phyloP scores from a whole-genome alignment of 2,329 filamentous ascomycete species.

The Alternaria incomplexa region DNA sequence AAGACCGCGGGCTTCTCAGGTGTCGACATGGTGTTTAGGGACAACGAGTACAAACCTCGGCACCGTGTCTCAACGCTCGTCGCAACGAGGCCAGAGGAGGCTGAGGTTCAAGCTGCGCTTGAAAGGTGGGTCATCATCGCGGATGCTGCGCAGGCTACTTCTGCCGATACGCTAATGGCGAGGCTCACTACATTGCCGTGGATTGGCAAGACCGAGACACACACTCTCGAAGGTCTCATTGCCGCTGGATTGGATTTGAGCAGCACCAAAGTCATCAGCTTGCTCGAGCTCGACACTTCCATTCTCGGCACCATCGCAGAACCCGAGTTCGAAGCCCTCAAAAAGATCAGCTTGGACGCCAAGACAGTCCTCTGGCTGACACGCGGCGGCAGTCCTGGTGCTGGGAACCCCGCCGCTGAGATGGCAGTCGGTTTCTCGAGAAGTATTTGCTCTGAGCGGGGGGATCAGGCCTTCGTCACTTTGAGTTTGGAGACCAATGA shows the following conservation, averaged over 20 bases:
- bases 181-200: conserved; percentile 3
- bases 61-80: conserved; percentile 3
- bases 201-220: conserved; percentile 3
- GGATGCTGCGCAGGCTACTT: neutral
- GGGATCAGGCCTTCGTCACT: conserved; percentile 7
- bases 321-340: conserved; percentile 9
- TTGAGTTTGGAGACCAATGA: conserved; percentile 11
- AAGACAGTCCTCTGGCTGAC: conserved; percentile 15
- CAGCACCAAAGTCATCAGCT: conserved; percentile 4
- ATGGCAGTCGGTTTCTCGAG: conserved; percentile 17
- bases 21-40: conserved; percentile 9
- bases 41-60: conserved; percentile 6
- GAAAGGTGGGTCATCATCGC: conserved; percentile 5
- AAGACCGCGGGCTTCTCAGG: conserved; percentile 9
- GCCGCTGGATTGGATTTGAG: conserved; percentile 5
- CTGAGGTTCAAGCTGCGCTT: conserved; percentile 6
- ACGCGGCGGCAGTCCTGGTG: conserved; percentile 4
- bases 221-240: conserved; percentile 4
- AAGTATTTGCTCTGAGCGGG: conserved; percentile 14
- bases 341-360: conserved; percentile 2
- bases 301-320: conserved; percentile 11
- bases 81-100: conserved; percentile 6
- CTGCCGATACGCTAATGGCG: conserved; percentile 2
- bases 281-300: conserved; percentile 13
- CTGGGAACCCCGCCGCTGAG: conserved; percentile 7